Percentiles rank a stretch among this genome's conserved stretches.
These are phyloP conservation scores for Aleurites moluccanus DNA, from an alignment of 441 rosid species.

Conservation along the genomic window DNA sequence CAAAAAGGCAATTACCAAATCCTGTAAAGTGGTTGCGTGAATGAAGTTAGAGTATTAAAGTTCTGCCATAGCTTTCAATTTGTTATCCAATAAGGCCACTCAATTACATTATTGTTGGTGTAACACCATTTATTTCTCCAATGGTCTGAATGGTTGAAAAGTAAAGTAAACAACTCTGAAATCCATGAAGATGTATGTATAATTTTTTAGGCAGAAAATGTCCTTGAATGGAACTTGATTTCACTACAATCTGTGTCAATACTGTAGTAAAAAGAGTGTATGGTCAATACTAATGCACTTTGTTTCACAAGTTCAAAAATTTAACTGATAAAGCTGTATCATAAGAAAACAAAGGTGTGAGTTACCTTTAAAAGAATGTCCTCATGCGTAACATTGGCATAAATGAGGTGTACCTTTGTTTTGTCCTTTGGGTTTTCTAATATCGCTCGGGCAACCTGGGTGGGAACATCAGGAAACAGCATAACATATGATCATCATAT, in stretches of 20 bases:
- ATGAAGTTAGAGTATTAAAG: neutral
- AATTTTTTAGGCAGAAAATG: neutral
- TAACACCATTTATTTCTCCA: neutral
- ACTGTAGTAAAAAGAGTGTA: neutral
- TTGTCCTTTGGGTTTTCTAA: conserved; percentile 77
- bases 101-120: neutral
- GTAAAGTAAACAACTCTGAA: neutral
- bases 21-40: neutral
- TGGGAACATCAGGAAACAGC: conserved; percentile 21
- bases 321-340: neutral
- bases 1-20: neutral
- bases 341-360: neutral
- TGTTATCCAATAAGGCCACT: neutral
- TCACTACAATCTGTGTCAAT: neutral
- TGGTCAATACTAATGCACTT: neutral
- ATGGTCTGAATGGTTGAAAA: neutral
- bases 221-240: neutral
- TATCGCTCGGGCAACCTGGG: conserved; percentile 80
- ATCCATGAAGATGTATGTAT: neutral
- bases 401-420: conserved; percentile 77
- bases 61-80: neutral
- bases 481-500: neutral
- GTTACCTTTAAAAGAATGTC: conserved; percentile 85
- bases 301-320: neutral
- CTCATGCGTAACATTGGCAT: conserved; percentile 77